Evolutionary conservation across 257 asterid genomes (phyloP).

Genomic region (Solanum phureja): DNA sequence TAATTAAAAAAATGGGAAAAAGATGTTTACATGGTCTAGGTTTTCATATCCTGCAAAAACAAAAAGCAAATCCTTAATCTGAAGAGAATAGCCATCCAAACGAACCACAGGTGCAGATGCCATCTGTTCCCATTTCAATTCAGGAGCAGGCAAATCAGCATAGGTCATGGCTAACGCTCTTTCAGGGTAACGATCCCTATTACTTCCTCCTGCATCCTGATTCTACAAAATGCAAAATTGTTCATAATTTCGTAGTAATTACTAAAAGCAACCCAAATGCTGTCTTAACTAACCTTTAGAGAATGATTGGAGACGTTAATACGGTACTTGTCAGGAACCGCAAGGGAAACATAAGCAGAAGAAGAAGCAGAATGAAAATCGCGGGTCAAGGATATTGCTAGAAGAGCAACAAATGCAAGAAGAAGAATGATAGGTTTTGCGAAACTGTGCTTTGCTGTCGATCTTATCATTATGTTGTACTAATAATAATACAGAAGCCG

Average conservation of each 20-base stretch:
- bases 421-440: conserved; percentile 33
- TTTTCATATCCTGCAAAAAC: conserved; percentile 53
- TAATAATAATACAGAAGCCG: not conserved
- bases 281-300: conserved; percentile 13
- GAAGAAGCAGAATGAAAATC: conserved; percentile 41
- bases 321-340: conserved; percentile 15
- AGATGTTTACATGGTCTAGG: conserved; percentile 44
- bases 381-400: conserved; percentile 29
- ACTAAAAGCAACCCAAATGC: not conserved
- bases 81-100: conserved; percentile 63
- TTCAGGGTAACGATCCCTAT: conserved; percentile 12
- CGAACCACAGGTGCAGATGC: conserved; percentile 74
- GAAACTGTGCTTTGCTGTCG: conserved; percentile 31
- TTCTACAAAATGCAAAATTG: not conserved
- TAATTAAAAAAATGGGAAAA: not conserved
- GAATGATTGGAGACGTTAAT: not conserved
- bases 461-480: conserved; percentile 14
- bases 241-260: not conserved
- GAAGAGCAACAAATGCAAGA: conserved; percentile 25
- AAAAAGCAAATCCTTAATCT: conserved; percentile 47
- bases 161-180: conserved; percentile 42
- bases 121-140: conserved; percentile 71
- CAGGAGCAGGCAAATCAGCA: conserved; percentile 77
- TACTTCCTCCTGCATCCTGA: not conserved
- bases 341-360: conserved; percentile 18